These are phyloP conservation scores for Aspergillus sojae DNA, from an alignment of 2,329 filamentous ascomycete species.

Conservation along the genomic window DNA sequence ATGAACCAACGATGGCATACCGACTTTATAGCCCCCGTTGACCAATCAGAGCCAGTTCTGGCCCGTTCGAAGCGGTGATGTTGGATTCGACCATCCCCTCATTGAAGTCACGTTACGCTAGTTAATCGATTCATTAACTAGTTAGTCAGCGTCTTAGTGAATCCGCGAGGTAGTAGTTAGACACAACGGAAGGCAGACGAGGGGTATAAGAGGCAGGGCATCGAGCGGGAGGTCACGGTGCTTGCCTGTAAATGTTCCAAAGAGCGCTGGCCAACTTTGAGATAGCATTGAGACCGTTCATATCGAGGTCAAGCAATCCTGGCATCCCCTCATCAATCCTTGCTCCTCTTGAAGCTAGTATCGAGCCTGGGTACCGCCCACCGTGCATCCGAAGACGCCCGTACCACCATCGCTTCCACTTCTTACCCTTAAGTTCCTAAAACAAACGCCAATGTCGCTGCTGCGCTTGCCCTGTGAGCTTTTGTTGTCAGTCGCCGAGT, in stretches of 20 bases:
- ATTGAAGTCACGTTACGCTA: neutral
- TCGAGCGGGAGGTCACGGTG: neutral
- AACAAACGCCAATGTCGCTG: conserved; percentile 1
- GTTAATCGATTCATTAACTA: too few species aligned
- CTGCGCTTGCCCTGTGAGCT: conserved; percentile 1
- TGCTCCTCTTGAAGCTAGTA: neutral
- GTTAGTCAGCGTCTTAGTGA: neutral
- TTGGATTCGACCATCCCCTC: neutral
- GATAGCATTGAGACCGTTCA: neutral
- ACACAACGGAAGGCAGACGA: neutral
- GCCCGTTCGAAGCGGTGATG: conserved; percentile 1
- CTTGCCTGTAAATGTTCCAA: neutral
- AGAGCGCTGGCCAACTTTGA: neutral
- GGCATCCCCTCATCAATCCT: neutral
- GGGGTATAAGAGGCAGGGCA: neutral
- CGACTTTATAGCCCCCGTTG: neutral
- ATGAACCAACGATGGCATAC: neutral
- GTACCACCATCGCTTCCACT: neutral
- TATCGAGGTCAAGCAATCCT: neutral
- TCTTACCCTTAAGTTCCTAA: neutral
- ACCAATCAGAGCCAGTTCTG: neutral
- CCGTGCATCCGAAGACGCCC: neutral
- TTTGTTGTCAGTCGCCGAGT: neutral
- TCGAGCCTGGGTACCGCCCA: neutral
- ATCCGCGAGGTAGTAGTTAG: neutral